A percentile compares a stretch with the other conserved stretches of the same genome.
phyloP scores from a whole-genome alignment of 1,139 yeast genomes.

The Debaryomyces subglobosus region DNA sequence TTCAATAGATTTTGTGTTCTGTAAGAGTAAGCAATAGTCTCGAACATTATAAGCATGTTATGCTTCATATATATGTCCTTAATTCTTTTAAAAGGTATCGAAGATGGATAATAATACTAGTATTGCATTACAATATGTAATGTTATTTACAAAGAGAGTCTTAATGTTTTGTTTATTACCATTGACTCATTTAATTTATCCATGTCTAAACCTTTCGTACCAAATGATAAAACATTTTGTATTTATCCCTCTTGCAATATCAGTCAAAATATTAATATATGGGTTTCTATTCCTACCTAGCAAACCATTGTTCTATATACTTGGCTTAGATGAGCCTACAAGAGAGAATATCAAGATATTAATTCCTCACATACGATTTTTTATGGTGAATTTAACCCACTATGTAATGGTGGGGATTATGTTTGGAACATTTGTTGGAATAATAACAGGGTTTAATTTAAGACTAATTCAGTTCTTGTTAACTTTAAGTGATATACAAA shows the following conservation, averaged over 20 bases:
- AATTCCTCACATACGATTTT: conserved; percentile 14
- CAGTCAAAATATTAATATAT: conserved; percentile 18
- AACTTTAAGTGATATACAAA: conserved; percentile 6
- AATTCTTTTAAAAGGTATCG: background rate
- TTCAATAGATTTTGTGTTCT: background rate
- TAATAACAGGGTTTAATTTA: conserved; percentile 18
- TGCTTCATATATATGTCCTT: background rate
- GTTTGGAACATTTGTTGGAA: conserved; percentile 26
- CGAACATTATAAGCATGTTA: background rate
- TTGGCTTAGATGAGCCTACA: conserved; percentile 17
- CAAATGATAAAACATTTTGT: conserved; percentile 5
- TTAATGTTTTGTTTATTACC: background rate
- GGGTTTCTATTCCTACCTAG: conserved; percentile 24
- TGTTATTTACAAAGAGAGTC: background rate
- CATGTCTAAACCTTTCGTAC: conserved; percentile 5
- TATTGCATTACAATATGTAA: background rate
- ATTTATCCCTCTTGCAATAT: conserved; percentile 6
- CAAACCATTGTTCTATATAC: conserved; percentile 21
- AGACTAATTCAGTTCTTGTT: conserved; percentile 11
- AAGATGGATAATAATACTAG: background rate
- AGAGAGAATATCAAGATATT: conserved; percentile 11
- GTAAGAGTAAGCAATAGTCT: background rate
- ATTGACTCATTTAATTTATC: conserved; percentile 4
- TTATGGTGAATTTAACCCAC: conserved; percentile 22
- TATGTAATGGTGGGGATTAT: conserved; percentile 26